These are phyloP conservation scores for Grosmannia serpens DNA, from an alignment of 2,329 filamentous ascomycete species.

Conservation along the genomic window DNA sequence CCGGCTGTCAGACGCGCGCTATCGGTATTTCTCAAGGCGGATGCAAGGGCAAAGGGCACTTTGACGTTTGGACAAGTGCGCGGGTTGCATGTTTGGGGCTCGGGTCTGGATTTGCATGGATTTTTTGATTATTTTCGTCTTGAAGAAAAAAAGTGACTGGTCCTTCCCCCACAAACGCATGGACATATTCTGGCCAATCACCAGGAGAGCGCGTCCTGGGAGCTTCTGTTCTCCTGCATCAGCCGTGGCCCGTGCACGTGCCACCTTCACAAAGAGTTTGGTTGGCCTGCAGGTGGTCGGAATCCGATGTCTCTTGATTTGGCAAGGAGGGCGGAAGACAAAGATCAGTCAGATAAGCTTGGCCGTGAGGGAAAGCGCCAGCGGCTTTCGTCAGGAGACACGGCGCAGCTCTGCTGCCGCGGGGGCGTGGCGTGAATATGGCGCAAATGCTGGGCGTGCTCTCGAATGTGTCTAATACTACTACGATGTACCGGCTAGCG, in stretches of 20 bases:
- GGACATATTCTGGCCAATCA: conserved; percentile 4
- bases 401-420: too few relatives aligned
- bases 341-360: background rate
- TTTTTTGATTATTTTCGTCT: background rate
- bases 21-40: too few relatives aligned
- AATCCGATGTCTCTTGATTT: background rate
- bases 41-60: too few relatives aligned
- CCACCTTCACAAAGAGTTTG: background rate
- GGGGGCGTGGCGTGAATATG: background rate
- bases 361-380: background rate
- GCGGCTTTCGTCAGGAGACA: background rate
- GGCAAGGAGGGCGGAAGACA: background rate
- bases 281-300: background rate
- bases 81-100: background rate
- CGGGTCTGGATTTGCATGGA: background rate
- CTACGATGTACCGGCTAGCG: background rate
- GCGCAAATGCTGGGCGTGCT: background rate
- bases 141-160: background rate
- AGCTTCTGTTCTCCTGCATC: conserved; percentile 8
- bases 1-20: background rate
- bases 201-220: background rate
- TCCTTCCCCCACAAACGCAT: conserved; percentile 4
- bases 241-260: conserved; percentile 5
- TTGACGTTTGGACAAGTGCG: background rate
- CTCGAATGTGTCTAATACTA: background rate